Evolutionary conservation across 139 green algal genomes (phyloP), one percentile per base, ranked within the genome.

Genomic region (Closterium sp.): DNA sequence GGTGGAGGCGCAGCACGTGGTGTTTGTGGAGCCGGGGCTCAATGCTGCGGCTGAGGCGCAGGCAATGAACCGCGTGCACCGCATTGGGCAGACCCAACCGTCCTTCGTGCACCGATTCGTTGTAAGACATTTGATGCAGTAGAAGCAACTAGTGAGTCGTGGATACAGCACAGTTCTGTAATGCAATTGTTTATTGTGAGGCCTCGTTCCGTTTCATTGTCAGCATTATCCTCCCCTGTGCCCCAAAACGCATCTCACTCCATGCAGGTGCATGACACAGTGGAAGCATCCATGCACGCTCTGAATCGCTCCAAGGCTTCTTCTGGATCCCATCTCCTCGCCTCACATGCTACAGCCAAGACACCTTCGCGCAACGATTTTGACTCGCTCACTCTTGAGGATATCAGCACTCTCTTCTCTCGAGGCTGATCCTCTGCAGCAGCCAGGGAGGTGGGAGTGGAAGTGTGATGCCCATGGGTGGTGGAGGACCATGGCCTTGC

Each of bases 31-130:
- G 84, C 94, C 94, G 4, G 33, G 91, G 28, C 84, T 95, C 21
- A 94, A 95, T 87, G 89, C 90, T 6, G 93, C 34, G 30, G 31
- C 69, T 2, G 90, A 95, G 88, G 35, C 83, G 38, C 93, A 95
- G 87, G 94, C 94, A 7, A 88, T 94, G 16, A 93, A 94, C 55
- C 88, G 94, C 34, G 93, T 95, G 66, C 92, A 95, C 83, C 90
- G 94, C 25, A 95, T 95, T 84, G 94, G 94, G 2, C 94, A 95
- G 86, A 94, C 89, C 21, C 76, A 64, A 5, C 85, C 81, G 55
- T 95, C 94, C 5, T 94, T 90, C 33, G 91, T 96, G 55, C 91
- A 94, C 91, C 95, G 96, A 31, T 98, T 97, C 94, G 89, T 98
- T 28, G 90, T 97, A 33, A 92, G 89, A 16, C 55, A 28, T 76